A percentile compares a stretch with the other conserved stretches of the same genome.
Conservation (phyloP, 192 early-diverging fungal species). For the Backusella sp. region DNA sequence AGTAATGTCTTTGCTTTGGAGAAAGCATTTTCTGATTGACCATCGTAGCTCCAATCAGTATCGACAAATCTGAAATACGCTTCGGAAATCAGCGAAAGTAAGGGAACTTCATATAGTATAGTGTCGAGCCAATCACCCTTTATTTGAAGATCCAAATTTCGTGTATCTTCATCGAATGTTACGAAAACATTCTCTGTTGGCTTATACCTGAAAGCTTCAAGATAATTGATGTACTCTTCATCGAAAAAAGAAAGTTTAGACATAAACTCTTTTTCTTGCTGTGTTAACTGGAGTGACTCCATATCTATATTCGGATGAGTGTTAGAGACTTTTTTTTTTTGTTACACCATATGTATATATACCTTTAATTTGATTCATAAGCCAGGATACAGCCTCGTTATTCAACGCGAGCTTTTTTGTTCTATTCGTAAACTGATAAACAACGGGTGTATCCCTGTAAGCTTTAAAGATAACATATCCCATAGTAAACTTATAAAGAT, state of each 20-base stretch:
- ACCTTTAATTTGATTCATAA: constrained; percentile 34
- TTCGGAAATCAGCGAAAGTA: constrained; percentile 68
- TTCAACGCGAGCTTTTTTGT: constrained; percentile 42
- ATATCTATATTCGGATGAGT: constrained; percentile 32
- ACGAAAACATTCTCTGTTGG: constrained; percentile 47
- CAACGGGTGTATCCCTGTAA: constrained; percentile 56
- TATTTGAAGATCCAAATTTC: constrained; percentile 45
- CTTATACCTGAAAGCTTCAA: constrained; percentile 52
- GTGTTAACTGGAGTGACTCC: constrained; percentile 38
- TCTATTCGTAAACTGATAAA: constrained; percentile 70
- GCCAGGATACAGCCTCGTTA: constrained; percentile 40
- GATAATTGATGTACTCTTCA: constrained; percentile 54
- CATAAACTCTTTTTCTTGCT: constrained; percentile 41
- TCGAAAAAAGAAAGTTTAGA: constrained; percentile 55
- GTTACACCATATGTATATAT: constrained; percentile 6
- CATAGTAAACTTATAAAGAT: constrained; percentile 84
- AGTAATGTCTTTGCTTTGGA: constrained; percentile 50
- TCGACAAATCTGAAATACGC: constrained; percentile 68
- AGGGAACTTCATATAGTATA: constrained; percentile 74
- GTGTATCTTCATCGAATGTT: constrained; percentile 13
- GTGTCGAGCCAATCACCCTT: constrained; percentile 63
- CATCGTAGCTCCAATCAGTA: constrained; percentile 61
- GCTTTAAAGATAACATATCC: constrained; percentile 71
- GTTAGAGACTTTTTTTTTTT: neutral
- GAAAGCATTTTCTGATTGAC: constrained; percentile 53